Evolutionary conservation across 441 rosid genomes (phyloP).

Genomic region (Jatropha multifida): DNA sequence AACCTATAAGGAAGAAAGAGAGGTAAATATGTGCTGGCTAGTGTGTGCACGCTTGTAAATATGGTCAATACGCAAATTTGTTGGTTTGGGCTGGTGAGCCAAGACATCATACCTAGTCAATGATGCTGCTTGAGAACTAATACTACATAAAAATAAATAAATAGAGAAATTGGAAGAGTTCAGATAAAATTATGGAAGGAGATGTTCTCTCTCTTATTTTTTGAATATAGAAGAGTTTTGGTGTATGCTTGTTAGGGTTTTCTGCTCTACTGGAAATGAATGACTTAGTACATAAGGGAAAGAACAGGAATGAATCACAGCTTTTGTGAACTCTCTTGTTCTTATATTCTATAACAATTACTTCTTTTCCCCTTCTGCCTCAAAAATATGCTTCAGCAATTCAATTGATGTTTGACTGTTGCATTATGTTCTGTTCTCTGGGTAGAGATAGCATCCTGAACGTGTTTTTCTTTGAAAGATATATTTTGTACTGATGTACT

Average conservation of each 20-base stretch:
- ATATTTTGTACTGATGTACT: neutral
- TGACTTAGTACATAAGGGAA: neutral
- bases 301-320: neutral
- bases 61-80: neutral
- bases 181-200: neutral
- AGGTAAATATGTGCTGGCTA: neutral
- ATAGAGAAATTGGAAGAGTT: neutral
- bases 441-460: neutral
- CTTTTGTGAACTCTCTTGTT: neutral
- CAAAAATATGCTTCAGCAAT: constrained; percentile 5
- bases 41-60: neutral
- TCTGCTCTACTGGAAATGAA: neutral
- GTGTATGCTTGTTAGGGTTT: neutral
- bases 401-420: neutral
- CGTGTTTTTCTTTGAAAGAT: neutral
- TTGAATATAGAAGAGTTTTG: neutral
- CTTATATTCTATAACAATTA: neutral
- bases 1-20: neutral
- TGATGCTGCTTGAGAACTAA: neutral
- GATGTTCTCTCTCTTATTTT: neutral
- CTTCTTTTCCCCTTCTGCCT: neutral
- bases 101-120: neutral
- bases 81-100: neutral
- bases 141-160: neutral
- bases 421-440: neutral